These are phyloP conservation scores for Castanea sativa DNA, from an alignment of 306 rosid genomes.

Conservation along the genomic window DNA sequence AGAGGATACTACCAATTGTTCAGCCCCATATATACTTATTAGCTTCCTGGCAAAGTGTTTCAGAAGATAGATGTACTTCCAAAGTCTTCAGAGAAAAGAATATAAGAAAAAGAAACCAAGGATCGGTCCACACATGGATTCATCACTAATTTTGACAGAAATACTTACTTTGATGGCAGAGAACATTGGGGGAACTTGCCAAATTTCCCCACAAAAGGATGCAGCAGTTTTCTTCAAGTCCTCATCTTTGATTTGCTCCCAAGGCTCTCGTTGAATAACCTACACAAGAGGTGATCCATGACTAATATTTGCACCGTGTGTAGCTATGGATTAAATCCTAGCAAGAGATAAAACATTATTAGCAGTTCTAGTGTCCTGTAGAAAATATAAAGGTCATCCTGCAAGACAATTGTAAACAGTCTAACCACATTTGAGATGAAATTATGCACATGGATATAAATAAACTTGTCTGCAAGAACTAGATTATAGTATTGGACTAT, in stretches of 20 bases:
- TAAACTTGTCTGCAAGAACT: background rate
- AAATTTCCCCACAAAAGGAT: constrained; percentile 87
- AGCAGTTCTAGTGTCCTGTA: background rate
- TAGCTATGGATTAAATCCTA: background rate
- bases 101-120: background rate
- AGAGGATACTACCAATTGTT: background rate
- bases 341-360: background rate
- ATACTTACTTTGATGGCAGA: constrained; percentile 92
- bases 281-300: constrained; percentile 34
- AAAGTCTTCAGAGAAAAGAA: background rate
- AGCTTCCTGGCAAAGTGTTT: background rate
- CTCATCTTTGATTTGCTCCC: constrained; percentile 97
- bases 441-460: constrained; percentile 2
- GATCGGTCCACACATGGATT: background rate
- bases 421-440: background rate
- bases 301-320: constrained; percentile 16
- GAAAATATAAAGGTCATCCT: background rate
- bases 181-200: constrained; percentile 99
- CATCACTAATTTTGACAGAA: constrained; percentile 3
- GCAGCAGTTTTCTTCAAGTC: constrained; percentile 70
- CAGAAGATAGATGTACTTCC: background rate
- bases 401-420: background rate
- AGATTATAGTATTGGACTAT: background rate
- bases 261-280: constrained; percentile 98
- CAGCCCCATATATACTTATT: background rate